Percentiles rank a stretch among this genome's conserved stretches.
Evolutionary conservation across 805 yeast genomes (phyloP).

Genomic region (Wickerhamiella musiphila): DNA sequence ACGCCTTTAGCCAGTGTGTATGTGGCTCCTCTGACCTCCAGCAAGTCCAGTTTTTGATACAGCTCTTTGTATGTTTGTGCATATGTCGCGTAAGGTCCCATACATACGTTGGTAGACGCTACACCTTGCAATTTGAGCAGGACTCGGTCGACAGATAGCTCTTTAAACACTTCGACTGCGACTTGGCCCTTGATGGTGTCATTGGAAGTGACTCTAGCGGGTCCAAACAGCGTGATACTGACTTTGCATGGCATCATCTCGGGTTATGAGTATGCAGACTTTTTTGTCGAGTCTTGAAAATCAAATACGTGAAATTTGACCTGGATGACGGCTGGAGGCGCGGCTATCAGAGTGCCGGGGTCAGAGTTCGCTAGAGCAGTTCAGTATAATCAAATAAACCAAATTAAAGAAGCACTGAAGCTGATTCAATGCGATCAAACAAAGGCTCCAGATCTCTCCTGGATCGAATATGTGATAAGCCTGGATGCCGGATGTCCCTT

Average conservation of each 20-base stretch:
- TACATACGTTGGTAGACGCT: not conserved
- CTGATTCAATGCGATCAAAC: no score
- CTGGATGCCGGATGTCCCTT: no score
- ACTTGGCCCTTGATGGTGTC: conserved; percentile 1
- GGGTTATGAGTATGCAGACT: no score
- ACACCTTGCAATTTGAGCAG: conserved; percentile 2
- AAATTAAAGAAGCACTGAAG: no score
- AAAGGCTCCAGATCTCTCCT: no score
- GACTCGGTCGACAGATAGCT: not conserved
- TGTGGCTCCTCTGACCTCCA: not conserved
- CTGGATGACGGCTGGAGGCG: no score
- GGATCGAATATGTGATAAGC: no score
- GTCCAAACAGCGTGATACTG: not conserved
- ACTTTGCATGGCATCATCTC: conserved; percentile 2
- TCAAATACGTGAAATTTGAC: no score
- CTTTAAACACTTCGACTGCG: not conserved
- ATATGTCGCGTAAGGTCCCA: conserved; percentile 1
- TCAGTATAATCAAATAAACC: no score
- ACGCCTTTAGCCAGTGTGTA: not conserved
- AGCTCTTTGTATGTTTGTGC: conserved; percentile 1
- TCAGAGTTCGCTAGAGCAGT: no score
- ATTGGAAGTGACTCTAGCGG: conserved; percentile 1
- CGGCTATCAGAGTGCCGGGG: no score
- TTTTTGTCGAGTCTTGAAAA: no score
- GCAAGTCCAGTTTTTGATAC: conserved; percentile 1